A percentile compares a stretch with the other conserved stretches of the same genome.
Evolutionary conservation across 2,329 filamentous ascomycete genomes (phyloP).

Genomic region (Diplodia mutila): DNA sequence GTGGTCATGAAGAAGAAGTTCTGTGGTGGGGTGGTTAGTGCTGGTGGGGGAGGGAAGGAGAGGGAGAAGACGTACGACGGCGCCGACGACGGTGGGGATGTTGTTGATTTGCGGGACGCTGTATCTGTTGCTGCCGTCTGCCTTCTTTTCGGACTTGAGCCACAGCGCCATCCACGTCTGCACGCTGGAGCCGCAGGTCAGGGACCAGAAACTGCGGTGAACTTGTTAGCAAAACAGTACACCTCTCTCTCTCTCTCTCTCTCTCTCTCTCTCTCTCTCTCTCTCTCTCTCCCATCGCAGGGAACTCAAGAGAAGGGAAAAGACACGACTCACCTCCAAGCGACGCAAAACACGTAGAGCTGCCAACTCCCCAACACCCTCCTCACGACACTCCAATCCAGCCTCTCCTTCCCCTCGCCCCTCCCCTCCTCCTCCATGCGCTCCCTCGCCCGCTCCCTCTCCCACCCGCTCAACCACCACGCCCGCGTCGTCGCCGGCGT

Average conservation of each 20-base stretch:
- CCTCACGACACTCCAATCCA: constrained; percentile 43
- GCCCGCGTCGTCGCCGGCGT: constrained; percentile 50
- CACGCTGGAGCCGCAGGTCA: constrained; percentile 47
- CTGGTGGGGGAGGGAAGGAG: no score
- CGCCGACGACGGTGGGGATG: constrained; percentile 50
- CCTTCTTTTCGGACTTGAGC: constrained; percentile 40
- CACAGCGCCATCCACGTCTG: constrained; percentile 48
- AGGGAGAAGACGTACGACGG: constrained; percentile 27
- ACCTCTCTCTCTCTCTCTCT: no score
- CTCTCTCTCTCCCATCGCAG: no score
- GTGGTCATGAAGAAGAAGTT: constrained; percentile 48
- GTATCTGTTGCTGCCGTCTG: constrained; percentile 31
- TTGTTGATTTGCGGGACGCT: constrained; percentile 50
- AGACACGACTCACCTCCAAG: constrained; percentile 30
- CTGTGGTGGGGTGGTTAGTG: background rate
- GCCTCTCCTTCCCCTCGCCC: constrained; percentile 41
- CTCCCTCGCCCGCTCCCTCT: constrained; percentile 30
- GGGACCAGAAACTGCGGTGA: constrained; percentile 44
- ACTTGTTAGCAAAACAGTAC: no score
- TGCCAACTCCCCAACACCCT: constrained; percentile 51
- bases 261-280: no score
- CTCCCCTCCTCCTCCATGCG: constrained; percentile 43
- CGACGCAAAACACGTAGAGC: constrained; percentile 49
- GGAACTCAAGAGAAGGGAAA: background rate
- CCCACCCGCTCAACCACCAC: constrained; percentile 45